Evolutionary conservation across 164 flowering plant species (phyloP), one percentile per base, ranked within the genome.

Genomic region (grape (Vitis vinifera)): DNA sequence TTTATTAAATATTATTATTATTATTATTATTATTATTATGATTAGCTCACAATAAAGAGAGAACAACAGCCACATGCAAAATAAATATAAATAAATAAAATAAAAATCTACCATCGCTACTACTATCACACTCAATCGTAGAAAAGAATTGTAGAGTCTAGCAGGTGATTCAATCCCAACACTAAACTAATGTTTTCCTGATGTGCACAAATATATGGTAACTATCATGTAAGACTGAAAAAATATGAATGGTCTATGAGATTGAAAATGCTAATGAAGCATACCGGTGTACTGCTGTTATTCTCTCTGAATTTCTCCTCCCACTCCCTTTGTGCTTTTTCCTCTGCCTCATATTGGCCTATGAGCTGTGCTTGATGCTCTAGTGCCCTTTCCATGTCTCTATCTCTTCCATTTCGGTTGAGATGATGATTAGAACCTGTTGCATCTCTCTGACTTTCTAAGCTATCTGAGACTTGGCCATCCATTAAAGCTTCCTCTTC

Each of bases 311-410:
- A 88, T 76, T 87, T 88, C 80, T 89, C 89, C 72, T 92, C 98
- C 97, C 97, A 92, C 72, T 94, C 92, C 73, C 86, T 86, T 76
- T 94, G 97, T 69, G 95, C 97, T 72, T 83, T 85, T 84, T 91
- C 97, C 83, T 92, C 89, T 29, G 79, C 95, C 83, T 86, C 88
- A 83, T 83, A 85, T 59, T 59, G 80, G 59, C 77, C 88, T 66
- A 94, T 85, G 51, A 91, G 89, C 67, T 86, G 85, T 16, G 89
- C 88, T 61, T 85, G 90, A 59, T 80, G 80, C 66, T 85, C 85
- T 10, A 92, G 62, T 59, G 89, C 97, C 66, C 78, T 82, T 70
- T 91, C 89, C 90, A 89, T 82, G 62, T 81, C 86, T 66, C 62
- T 72, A 50, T 77, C 83, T 70, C 66, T 65, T 62, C 66, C 76